These are phyloP conservation scores for Xylariaceae sp. DNA, from an alignment of 2,329 filamentous ascomycete species.

Conservation along the genomic window DNA sequence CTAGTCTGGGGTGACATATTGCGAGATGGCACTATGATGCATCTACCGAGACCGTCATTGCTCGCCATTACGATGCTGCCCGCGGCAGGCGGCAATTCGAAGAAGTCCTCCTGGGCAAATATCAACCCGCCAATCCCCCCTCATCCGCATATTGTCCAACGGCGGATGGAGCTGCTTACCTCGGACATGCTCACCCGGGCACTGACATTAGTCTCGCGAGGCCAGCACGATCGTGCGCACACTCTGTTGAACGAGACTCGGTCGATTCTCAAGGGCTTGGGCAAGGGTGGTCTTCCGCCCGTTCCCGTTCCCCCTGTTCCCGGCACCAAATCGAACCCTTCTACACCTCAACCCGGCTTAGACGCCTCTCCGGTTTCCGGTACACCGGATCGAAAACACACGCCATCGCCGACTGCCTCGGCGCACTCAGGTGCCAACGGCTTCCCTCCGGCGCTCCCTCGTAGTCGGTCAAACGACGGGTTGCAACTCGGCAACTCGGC, in stretches of 20 bases:
- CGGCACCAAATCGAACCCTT: constrained; percentile 46
- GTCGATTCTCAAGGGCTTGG: constrained; percentile 92
- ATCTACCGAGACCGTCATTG: constrained; percentile 85
- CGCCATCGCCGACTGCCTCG: constrained; percentile 57
- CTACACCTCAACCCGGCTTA: constrained; percentile 51
- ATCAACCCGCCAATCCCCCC: constrained; percentile 81
- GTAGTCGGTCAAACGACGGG: constrained; percentile 58
- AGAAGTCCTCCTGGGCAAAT: constrained; percentile 65
- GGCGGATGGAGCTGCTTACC: constrained; percentile 95
- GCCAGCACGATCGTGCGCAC: constrained; percentile 90
- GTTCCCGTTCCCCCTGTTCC: constrained; percentile 50
- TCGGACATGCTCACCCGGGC: constrained; percentile 97
- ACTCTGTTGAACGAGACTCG: constrained; percentile 91
- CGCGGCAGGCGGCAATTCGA: constrained; percentile 59
- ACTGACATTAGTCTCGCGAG: constrained; percentile 84
- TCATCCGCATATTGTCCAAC: constrained; percentile 91
- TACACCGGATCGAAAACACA: constrained; percentile 58
- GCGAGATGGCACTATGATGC: constrained; percentile 81
- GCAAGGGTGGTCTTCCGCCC: constrained; percentile 91
- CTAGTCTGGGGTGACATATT: constrained; percentile 92
- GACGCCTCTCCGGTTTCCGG: constrained; percentile 49
- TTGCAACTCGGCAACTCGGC: constrained; percentile 59
- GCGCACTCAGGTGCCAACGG: constrained; percentile 45
- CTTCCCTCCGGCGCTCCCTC: constrained; percentile 48
- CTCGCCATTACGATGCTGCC: constrained; percentile 96